A percentile compares a stretch with the other conserved stretches of the same genome.
Conservation (phyloP, 2,329 filamentous ascomycete species). For the Macrophomina tecta region DNA sequence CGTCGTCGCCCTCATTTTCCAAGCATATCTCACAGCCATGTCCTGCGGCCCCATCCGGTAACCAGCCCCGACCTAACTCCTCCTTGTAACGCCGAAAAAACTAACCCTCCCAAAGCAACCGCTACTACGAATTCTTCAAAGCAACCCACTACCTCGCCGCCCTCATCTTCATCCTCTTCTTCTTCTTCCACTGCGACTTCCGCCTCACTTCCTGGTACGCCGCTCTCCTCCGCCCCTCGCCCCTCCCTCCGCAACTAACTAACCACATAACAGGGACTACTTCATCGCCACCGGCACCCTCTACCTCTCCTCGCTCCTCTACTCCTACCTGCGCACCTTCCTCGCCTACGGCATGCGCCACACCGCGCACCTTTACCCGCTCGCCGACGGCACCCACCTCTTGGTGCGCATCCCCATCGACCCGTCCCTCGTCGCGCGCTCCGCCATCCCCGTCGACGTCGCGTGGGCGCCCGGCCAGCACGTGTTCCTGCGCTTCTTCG, state of each 20-base stretch:
- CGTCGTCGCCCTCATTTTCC: conserved; percentile 59
- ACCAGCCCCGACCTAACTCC: conserved; percentile 22
- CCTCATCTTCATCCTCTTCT: conserved; percentile 62
- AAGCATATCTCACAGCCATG: conserved; percentile 62
- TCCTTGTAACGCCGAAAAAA: not conserved
- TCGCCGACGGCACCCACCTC: conserved; percentile 50
- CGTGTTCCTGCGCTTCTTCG: conserved; percentile 60
- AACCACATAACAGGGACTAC: conserved; percentile 56
- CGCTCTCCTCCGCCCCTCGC: not conserved
- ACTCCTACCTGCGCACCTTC: conserved; percentile 54
- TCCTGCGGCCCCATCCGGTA: conserved; percentile 60
- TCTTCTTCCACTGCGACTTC: conserved; percentile 67
- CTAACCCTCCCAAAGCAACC: conserved; percentile 49
- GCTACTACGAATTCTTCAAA: conserved; percentile 68
- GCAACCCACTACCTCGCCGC: conserved; percentile 60
- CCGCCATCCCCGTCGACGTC: conserved; percentile 40
- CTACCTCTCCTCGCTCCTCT: conserved; percentile 56
- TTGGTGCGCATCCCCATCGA: conserved; percentile 51
- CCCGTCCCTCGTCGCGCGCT: conserved; percentile 32
- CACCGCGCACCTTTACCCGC: conserved; percentile 49
- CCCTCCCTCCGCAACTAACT: not conserved
- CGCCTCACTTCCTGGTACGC: conserved; percentile 59
- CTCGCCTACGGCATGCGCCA: conserved; percentile 58
- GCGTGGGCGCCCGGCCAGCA: conserved; percentile 62
- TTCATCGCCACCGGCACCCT: conserved; percentile 63